Conservation (phyloP, 179 eudicot genomes). For the Sideroxylon spinosum region DNA sequence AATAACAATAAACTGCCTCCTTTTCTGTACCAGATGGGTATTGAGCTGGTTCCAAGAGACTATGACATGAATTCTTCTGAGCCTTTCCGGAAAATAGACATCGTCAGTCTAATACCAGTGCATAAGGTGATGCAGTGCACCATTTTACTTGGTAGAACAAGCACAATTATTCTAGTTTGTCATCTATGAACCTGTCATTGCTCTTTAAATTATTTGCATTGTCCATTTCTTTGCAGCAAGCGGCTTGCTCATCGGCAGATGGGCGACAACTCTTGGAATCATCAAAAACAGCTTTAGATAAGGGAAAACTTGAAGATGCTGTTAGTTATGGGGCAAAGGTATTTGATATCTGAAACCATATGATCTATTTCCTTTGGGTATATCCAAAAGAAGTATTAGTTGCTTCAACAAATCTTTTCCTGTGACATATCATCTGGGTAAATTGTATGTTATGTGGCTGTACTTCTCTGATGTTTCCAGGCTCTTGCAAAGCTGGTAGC, state of each 20-base stretch:
- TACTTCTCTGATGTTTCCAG: constrained; percentile 39
- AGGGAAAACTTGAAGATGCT: constrained; percentile 99
- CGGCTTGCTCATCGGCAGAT: constrained; percentile 99
- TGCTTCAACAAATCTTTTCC: constrained; percentile 8
- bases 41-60: constrained; percentile 94
- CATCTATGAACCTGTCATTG: neutral
- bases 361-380: neutral
- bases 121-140: constrained; percentile 70
- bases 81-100: constrained; percentile 74
- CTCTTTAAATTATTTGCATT: constrained; percentile 17
- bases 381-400: neutral
- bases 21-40: constrained; percentile 64
- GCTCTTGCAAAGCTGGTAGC: constrained; percentile 97
- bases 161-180: neutral
- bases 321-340: constrained; percentile 99
- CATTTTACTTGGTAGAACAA: neutral
- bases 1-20: constrained; percentile 9
- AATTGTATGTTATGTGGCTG: constrained; percentile 3
- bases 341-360: constrained; percentile 10
- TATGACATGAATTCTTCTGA: constrained; percentile 84
- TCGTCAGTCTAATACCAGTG: constrained; percentile 87
- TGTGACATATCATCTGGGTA: neutral
- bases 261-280: constrained; percentile 96
- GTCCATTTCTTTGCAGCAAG: constrained; percentile 64
- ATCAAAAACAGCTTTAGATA: constrained; percentile 95